phyloP scores from a whole-genome alignment of 805 yeast species.

The Clavispora fructus region DNA sequence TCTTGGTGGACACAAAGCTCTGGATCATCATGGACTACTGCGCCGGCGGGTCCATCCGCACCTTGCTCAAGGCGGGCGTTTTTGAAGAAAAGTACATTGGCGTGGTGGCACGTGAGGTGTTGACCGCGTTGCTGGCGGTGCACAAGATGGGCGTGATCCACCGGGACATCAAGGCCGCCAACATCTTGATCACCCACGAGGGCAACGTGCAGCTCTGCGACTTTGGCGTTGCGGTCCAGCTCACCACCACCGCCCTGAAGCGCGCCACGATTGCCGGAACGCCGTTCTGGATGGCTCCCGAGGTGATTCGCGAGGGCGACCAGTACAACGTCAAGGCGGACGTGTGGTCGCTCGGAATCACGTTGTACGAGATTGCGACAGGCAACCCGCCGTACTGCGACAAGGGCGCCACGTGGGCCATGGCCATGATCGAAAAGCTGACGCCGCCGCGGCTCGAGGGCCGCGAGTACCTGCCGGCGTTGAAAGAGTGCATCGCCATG shows the following conservation, averaged over 20 bases:
- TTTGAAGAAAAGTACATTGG: constrained; percentile 81
- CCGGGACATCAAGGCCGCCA: constrained; percentile 95
- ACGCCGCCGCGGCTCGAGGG: constrained; percentile 96
- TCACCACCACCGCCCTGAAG: constrained; percentile 67
- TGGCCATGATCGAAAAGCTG: constrained; percentile 87
- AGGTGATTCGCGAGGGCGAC: constrained; percentile 88
- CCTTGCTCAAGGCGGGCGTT: constrained; percentile 78
- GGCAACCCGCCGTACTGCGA: constrained; percentile 98
- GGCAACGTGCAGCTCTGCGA: constrained; percentile 92
- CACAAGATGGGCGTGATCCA: constrained; percentile 91
- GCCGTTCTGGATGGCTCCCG: constrained; percentile 99
- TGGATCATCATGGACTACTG: constrained; percentile 99
- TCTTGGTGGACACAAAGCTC: constrained; percentile 78
- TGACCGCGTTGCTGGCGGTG: constrained; percentile 71
- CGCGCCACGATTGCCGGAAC: constrained; percentile 95
- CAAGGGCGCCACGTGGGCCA: constrained; percentile 89
- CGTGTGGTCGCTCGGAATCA: constrained; percentile 95
- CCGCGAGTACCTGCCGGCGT: constrained; percentile 62
- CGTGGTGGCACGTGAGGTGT: constrained; percentile 77
- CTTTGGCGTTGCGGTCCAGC: constrained; percentile 96
- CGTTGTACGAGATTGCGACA: constrained; percentile 89
- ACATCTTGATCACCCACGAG: constrained; percentile 79
- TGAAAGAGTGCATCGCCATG: constrained; percentile 85
- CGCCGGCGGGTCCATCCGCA: constrained; percentile 92
- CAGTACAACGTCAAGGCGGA: constrained; percentile 89